phyloP scores from a whole-genome alignment of 148 eudicot species.

The Oxyria digyna region DNA sequence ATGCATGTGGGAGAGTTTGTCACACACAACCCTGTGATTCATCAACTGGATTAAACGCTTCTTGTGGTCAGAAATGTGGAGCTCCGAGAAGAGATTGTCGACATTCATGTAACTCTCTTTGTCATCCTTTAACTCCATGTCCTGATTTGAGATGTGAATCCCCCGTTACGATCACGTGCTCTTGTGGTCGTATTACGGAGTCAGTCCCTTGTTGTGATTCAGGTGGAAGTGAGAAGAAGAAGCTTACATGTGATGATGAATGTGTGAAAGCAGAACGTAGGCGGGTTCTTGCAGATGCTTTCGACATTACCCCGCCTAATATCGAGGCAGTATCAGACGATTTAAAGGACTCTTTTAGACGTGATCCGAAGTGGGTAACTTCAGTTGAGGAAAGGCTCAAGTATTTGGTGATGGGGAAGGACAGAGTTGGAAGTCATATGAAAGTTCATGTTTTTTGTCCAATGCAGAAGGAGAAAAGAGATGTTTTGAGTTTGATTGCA shows the following conservation, averaged over 20 bases:
- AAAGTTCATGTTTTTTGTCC: slow-evolving; percentile 85
- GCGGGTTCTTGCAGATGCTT: slow-evolving; percentile 84
- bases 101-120: slow-evolving; percentile 69
- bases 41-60: slow-evolving; percentile 30
- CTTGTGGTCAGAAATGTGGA: slow-evolving; percentile 88
- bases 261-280: slow-evolving; percentile 69
- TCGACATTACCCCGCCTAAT: slow-evolving; percentile 52
- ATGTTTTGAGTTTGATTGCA: slow-evolving; percentile 76
- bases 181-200: slow-evolving; percentile 70
- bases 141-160: slow-evolving; percentile 77
- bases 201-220: slow-evolving; percentile 87
- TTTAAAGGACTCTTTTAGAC: slow-evolving; percentile 46
- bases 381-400: slow-evolving; percentile 87
- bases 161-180: slow-evolving; percentile 67
- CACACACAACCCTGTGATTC: slow-evolving; percentile 73
- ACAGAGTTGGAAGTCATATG: slow-evolving; percentile 32
- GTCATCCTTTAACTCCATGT: slow-evolving; percentile 66
- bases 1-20: slow-evolving; percentile 84
- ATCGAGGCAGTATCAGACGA: slow-evolving; percentile 63
- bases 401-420: slow-evolving; percentile 65
- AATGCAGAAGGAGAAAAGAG: slow-evolving; percentile 79
- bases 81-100: slow-evolving; percentile 94
- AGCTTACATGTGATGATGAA: slow-evolving; percentile 80
- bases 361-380: slow-evolving; percentile 90
- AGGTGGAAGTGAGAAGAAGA: slow-evolving; percentile 84